Evolutionary conservation across 225 moss, liverwort and hornwort species (phyloP), one percentile per base, ranked within the genome.

Genomic region (Lunularia cruciata): DNA sequence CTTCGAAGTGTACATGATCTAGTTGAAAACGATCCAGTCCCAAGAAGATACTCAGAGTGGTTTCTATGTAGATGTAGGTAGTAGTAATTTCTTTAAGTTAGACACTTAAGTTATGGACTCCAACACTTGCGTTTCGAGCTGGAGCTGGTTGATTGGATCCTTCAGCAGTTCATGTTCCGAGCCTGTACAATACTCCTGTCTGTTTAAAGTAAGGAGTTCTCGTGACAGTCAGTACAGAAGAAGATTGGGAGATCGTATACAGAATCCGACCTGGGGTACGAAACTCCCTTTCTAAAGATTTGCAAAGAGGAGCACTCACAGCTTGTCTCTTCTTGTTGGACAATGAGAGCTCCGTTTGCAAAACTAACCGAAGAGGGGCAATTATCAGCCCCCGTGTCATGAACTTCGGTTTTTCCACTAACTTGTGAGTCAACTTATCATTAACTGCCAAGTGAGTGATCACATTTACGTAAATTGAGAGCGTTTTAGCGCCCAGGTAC

Each of bases 341-440:
- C 14, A 32, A 25, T 12, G 2, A 11, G 16, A 11, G 9, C 33
- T 67, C 27, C 0, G 33, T 0, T 22, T 37, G 22, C 1, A 48
- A 47, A 7, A 72, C 46, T 18, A 61, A 72, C 8, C 61, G 61
- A 3, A 72, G 72, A 2, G 62, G 34, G 10, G 60, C 60, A 33
- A 39, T 32, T 14, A 72, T n/a, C 48, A 72, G 35, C 5, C 72
- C 72, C 12, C 23, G 9, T 4, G 72, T 47, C 12, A 72, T n/a
- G 47, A 72, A 48, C 19, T 3, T 49, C 16, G 34, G 60, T 8
- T 15, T 40, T 28, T 0, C 20, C n/a, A n/a, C n/a, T n/a, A n/a
- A n/a, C 2, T 8, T 47, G 43, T 28, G 7, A 15, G 0, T 2
- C 22, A 9, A 34, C 22, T 16, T n/a, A 59, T 6, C 27, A 6